A percentile compares a stretch with the other conserved stretches of the same genome.
Conservation (phyloP, 2,329 filamentous ascomycete genomes). For the Xylaria sp. region DNA sequence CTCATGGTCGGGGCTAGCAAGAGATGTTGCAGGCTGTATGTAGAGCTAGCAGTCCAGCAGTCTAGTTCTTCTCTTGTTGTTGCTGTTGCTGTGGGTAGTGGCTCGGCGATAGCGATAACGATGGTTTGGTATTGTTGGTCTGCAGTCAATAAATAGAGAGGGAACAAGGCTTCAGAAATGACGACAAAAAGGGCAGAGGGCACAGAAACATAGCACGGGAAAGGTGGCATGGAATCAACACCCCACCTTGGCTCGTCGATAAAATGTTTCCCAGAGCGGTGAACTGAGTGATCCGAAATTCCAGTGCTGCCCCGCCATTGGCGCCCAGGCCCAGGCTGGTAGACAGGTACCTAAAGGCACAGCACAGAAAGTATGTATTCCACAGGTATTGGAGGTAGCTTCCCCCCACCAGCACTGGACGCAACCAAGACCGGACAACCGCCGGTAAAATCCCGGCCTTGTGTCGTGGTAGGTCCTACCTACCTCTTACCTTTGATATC, state of each 20-base stretch:
- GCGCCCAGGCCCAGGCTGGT: not conserved
- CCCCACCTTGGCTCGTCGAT: slow-evolving; percentile 36
- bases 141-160: not conserved
- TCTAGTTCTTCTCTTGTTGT: not conserved
- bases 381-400: not conserved
- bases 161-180: slow-evolving; percentile 29
- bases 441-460: slow-evolving; percentile 25
- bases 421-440: not conserved
- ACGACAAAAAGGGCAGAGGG: slow-evolving; percentile 33
- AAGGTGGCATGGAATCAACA: slow-evolving; percentile 37
- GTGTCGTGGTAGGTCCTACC: not conserved
- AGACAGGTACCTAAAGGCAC: not conserved
- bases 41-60: not conserved
- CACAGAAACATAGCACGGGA: slow-evolving; percentile 23
- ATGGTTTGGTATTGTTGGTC: not conserved
- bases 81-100: not conserved
- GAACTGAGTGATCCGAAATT: slow-evolving; percentile 32
- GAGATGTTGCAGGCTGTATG: slow-evolving; percentile 23
- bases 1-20: slow-evolving; percentile 40
- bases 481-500: slow-evolving; percentile 13
- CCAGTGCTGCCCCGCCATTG: slow-evolving; percentile 35
- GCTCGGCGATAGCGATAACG: slow-evolving; percentile 12
- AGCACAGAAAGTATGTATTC: too few species aligned
- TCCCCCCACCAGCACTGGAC: not conserved
- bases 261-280: slow-evolving; percentile 38